These are phyloP conservation scores for Cercophora newfieldiana DNA, from an alignment of 495 filamentous ascomycete genomes.

Conservation along the genomic window DNA sequence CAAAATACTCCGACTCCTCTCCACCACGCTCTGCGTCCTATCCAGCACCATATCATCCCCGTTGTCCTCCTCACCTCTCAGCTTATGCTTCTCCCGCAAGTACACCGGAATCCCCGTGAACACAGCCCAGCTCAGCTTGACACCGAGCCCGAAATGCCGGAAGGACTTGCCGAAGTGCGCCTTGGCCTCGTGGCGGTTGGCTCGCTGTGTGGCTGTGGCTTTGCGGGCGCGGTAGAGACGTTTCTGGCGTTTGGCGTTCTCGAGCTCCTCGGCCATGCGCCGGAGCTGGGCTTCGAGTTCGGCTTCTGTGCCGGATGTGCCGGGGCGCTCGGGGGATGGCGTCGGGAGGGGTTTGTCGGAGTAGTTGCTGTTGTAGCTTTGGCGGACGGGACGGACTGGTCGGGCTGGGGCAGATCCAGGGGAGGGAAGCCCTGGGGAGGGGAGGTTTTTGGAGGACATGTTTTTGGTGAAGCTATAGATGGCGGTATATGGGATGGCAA, in stretches of 20 bases:
- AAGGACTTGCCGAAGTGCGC: constrained; percentile 28
- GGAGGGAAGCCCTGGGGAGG: background rate
- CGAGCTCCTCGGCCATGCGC: constrained; percentile 26
- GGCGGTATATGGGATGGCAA: background rate
- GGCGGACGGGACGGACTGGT: background rate
- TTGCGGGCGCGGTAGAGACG: constrained; percentile 31
- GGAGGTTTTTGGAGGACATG: background rate
- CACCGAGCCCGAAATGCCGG: constrained; percentile 27
- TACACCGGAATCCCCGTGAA: constrained; percentile 24
- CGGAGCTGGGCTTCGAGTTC: constrained; percentile 29
- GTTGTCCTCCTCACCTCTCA: constrained; percentile 1
- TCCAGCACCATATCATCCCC: background rate
- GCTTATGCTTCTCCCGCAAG: constrained; percentile 22
- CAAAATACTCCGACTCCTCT: background rate
- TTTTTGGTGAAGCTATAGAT: background rate
- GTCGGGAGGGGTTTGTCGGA: constrained; percentile 16
- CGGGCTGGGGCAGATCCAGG: background rate
- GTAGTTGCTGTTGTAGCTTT: constrained; percentile 8
- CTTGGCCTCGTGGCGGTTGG: constrained; percentile 28
- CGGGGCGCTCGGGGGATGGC: constrained; percentile 22
- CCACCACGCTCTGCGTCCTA: background rate
- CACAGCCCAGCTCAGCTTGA: constrained; percentile 19
- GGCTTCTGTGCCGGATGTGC: constrained; percentile 35
- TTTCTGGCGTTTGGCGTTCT: constrained; percentile 32
- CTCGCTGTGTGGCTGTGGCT: constrained; percentile 28